phyloP scores from a whole-genome alignment of 306 rosid species.

The Mucuna pruriens region DNA sequence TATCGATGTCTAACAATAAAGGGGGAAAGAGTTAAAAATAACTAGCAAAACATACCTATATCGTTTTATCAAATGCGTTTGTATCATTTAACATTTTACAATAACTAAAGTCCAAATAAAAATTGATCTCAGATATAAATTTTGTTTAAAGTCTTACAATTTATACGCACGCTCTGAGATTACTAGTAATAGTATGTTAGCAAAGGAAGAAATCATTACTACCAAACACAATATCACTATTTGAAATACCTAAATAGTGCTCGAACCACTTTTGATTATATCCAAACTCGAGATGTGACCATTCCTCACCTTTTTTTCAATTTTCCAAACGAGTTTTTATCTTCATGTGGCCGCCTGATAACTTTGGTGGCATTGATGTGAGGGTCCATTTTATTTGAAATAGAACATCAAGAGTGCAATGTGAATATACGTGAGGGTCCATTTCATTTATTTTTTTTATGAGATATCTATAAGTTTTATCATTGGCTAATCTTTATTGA shows the following conservation, averaged over 20 bases:
- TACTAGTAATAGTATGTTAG: background rate
- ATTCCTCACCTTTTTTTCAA: background rate
- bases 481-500: no score
- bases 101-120: background rate
- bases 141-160: background rate
- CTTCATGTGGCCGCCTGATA: constrained; percentile 27
- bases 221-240: background rate
- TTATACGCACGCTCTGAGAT: background rate
- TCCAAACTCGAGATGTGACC: constrained; percentile 23
- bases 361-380: constrained; percentile 21
- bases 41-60: background rate
- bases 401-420: constrained; percentile 20
- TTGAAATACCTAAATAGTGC: constrained; percentile 4
- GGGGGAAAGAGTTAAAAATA: background rate
- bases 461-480: no score
- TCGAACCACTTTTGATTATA: constrained; percentile 9
- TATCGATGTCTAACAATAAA: background rate
- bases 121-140: background rate
- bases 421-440: constrained; percentile 9
- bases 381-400: constrained; percentile 2
- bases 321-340: constrained; percentile 26
- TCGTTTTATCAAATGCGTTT: background rate
- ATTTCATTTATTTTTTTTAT: no score
- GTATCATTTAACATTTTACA: background rate
- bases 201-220: background rate